phyloP scores from a whole-genome alignment of 73 alveolate genomes.

The Blepharisma stoltei region DNA sequence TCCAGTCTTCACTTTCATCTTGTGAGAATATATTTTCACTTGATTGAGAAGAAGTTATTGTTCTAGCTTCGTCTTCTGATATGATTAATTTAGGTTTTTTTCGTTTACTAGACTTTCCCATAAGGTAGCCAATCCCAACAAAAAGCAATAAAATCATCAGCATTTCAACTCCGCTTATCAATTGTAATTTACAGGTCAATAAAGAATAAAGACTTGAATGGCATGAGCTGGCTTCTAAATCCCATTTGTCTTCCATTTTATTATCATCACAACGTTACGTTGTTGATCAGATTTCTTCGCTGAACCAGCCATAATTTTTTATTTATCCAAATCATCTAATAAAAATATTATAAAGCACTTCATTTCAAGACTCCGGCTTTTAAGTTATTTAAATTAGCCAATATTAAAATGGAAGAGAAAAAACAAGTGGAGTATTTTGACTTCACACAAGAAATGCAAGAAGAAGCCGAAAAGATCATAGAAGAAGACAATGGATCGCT shows the following conservation, averaged over 20 bases:
- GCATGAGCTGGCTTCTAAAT: background rate
- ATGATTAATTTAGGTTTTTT: too few species aligned
- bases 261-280: background rate
- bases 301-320: background rate
- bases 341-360: background rate
- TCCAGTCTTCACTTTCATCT: too few species aligned
- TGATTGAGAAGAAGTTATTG: too few species aligned
- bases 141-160: background rate
- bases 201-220: background rate
- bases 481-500: slow-evolving; percentile 48
- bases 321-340: background rate
- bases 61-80: too few species aligned
- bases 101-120: too few species aligned
- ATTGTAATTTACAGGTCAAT: background rate
- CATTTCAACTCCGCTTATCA: background rate
- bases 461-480: slow-evolving; percentile 63
- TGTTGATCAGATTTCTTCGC: background rate
- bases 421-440: slow-evolving; percentile 61
- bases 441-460: slow-evolving; percentile 74
- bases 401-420: slow-evolving; percentile 44
- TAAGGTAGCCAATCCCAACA: too few species aligned
- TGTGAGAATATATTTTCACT: too few species aligned
- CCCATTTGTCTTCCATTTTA: background rate
- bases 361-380: background rate
- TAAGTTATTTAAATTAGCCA: background rate